Percentiles rank a stretch among this genome's conserved stretches.
These are phyloP conservation scores for Didymella pomorum DNA, from an alignment of 2,329 filamentous ascomycete genomes.

Conservation along the genomic window DNA sequence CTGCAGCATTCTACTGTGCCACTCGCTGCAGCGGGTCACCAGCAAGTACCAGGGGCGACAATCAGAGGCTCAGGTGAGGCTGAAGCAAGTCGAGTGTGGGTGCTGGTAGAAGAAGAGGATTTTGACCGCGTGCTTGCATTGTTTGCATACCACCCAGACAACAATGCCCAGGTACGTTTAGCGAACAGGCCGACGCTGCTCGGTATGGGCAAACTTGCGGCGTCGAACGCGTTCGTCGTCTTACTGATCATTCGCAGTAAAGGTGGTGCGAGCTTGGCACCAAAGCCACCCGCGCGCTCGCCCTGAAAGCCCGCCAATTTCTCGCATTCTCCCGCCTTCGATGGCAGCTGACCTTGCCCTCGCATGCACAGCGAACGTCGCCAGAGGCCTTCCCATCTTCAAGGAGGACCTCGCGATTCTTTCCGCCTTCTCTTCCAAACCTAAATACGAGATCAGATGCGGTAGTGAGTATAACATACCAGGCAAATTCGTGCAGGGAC, in stretches of 20 bases:
- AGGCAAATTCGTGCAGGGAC: neutral
- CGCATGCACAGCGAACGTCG: neutral
- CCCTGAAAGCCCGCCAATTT: neutral
- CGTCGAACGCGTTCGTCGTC: neutral
- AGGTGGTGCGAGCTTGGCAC: neutral
- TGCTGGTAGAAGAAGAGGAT: neutral
- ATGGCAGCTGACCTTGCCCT: neutral
- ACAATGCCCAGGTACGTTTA: neutral
- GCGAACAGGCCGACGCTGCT: neutral
- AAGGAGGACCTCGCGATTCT: neutral
- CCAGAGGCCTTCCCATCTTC: neutral
- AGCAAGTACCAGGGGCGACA: neutral
- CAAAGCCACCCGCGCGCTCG: neutral
- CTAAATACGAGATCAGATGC: neutral
- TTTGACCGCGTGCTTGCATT: neutral
- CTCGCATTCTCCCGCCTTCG: neutral
- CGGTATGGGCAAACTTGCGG: neutral
- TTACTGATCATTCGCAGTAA: neutral
- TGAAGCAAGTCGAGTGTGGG: neutral
- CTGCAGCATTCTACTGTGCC: neutral
- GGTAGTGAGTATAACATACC: neutral
- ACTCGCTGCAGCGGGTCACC: neutral
- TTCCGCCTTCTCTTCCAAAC: neutral
- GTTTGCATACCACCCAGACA: neutral
- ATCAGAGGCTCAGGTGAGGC: neutral